Base-by-base conservation (phyloP, 768 basidiomycete genomes). In the Leccinum boreale region DNA sequence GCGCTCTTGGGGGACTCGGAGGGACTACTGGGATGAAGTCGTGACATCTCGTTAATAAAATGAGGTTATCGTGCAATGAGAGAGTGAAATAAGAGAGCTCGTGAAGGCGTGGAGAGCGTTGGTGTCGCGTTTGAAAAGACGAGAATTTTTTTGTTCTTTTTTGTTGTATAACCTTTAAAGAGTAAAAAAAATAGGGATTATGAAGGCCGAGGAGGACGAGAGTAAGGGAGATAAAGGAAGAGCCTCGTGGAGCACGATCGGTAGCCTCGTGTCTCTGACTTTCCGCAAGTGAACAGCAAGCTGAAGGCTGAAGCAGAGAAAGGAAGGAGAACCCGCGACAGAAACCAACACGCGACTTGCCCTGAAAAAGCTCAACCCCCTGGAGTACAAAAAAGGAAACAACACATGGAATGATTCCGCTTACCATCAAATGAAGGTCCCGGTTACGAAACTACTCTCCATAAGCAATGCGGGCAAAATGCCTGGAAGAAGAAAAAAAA, bases 211-310 rank as follows among this genome's bases (percentile, higher is more conserved):
- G 53, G 62, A 63, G 63, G 57, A 59, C 50, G 57, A 59, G 62
- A 65, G 64, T 47, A 58, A 66, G 60, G 35, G 36, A 64, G 70
- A 72, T 58, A 57, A 66, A 50, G 58, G 59, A 59, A 73, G 67
- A 65, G 77, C 79, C 79, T 81, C 79, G 80, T 81, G 79, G 73
- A 65, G 64, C 64, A 70, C 64, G 69, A 70, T 69, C 69, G 61
- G 64, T 70, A 65, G 74, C 79, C 79, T 81, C 80, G 80, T 81
- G 80, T 75, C 63, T 70, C 73, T 75, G 70, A 70, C 76, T 78
- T 74, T 73, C 70, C 67, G 72, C 74, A 67, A 66, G 65, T 67
- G 62, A 63, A 69, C 69, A 62, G 65, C 65, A 66, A 65, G 63
- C 0, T 62, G 60, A 52, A 68, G 62, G 31, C 11, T 31, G 29